phyloP scores from a whole-genome alignment of 2,329 filamentous ascomycete species.

The Mycosphaerelloides madeirae region DNA sequence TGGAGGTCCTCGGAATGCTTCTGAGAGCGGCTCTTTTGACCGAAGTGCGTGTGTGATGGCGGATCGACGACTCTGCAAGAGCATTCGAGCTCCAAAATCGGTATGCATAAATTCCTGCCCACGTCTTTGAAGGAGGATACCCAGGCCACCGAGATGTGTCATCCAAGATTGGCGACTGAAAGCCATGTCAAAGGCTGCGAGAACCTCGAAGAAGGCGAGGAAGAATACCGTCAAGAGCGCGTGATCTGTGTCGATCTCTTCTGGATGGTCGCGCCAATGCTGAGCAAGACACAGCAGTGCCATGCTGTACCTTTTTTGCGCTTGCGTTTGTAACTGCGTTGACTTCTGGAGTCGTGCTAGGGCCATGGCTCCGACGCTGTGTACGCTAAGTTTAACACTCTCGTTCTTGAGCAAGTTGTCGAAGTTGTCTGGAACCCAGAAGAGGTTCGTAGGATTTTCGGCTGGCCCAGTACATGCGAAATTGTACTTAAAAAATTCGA shows the following conservation, averaged over 20 bases:
- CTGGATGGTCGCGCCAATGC: background rate
- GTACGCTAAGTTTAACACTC: background rate
- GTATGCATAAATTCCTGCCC: too few species aligned
- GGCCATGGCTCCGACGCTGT: background rate
- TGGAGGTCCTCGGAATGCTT: too few species aligned
- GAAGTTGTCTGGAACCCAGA: slow-evolving; percentile 1
- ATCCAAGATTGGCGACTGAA: background rate
- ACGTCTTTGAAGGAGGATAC: background rate
- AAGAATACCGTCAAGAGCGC: background rate
- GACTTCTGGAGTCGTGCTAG: background rate
- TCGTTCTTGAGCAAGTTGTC: background rate
- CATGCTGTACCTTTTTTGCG: slow-evolving; percentile 2
- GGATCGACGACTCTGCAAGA: too few species aligned
- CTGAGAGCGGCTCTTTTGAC: too few species aligned
- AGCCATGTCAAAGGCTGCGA: background rate
- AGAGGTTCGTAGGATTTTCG: background rate
- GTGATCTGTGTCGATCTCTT: background rate
- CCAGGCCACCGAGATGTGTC: background rate
- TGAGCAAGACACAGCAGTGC: background rate
- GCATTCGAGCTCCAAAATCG: too few species aligned
- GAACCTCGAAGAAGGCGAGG: slow-evolving; percentile 1
- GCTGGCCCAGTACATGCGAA: background rate
- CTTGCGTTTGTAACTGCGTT: background rate
- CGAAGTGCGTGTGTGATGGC: too few species aligned
- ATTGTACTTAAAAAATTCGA: background rate